Conservation (phyloP, 495 filamentous ascomycete species). For the Letharia lupina region DNA sequence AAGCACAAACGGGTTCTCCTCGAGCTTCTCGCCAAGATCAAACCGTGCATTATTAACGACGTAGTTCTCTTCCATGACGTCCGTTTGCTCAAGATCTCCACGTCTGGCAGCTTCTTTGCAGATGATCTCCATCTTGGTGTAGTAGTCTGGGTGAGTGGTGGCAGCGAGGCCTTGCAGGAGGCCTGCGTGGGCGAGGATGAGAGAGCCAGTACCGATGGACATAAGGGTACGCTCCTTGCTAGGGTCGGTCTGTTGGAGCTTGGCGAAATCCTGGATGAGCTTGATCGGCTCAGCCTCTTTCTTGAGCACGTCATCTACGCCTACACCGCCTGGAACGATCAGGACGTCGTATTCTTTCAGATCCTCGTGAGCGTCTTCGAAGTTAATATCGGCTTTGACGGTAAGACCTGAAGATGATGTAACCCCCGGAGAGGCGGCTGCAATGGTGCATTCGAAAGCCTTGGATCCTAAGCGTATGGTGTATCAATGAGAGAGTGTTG, state of each 20-base stretch:
- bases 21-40: constrained; percentile 60
- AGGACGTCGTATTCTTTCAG: constrained; percentile 64
- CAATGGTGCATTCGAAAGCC: constrained; percentile 38
- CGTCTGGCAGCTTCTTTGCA: constrained; percentile 55
- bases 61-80: constrained; percentile 70
- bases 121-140: constrained; percentile 57
- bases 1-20: constrained; percentile 66
- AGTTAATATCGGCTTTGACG: constrained; percentile 41
- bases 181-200: constrained; percentile 63
- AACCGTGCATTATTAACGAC: constrained; percentile 74
- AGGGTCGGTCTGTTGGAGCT: constrained; percentile 59
- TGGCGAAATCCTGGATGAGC: constrained; percentile 57
- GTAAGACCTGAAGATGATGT: constrained; percentile 35
- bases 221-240: constrained; percentile 63
- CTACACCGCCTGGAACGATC: constrained; percentile 53
- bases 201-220: constrained; percentile 66
- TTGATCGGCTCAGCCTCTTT: constrained; percentile 45
- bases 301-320: constrained; percentile 44
- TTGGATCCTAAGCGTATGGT: constrained; percentile 30
- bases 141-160: constrained; percentile 56
- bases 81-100: constrained; percentile 46
- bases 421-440: constrained; percentile 37
- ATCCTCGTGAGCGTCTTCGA: constrained; percentile 56
- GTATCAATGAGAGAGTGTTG: constrained; percentile 6
- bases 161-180: constrained; percentile 64